Evolutionary conservation across 2,329 filamentous ascomycete genomes (phyloP).

Genomic region (Septoria petroselini): DNA sequence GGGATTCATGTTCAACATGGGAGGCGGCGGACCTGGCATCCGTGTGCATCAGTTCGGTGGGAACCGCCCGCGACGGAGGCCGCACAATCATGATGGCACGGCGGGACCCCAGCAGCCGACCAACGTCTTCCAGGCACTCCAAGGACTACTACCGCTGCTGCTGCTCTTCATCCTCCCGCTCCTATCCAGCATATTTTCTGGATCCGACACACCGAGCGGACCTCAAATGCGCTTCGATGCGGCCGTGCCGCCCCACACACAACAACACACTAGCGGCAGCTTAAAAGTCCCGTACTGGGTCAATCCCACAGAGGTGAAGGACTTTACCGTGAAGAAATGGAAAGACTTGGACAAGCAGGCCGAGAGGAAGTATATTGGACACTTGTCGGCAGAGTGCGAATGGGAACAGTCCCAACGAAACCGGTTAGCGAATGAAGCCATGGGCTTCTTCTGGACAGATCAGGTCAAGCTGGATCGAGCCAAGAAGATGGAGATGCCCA

Average conservation of each 20-base stretch:
- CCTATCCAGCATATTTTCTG: conserved; percentile 73
- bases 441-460: conserved; percentile 84
- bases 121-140: conserved; percentile 45
- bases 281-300: conserved; percentile 81
- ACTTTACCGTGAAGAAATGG: conserved; percentile 67
- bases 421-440: conserved; percentile 70
- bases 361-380: conserved; percentile 68
- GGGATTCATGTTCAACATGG: conserved; percentile 93
- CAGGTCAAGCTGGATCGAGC: conserved; percentile 74
- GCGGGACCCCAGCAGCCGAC: conserved; percentile 43
- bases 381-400: conserved; percentile 69
- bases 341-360: conserved; percentile 71
- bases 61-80: conserved; percentile 69
- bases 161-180: conserved; percentile 83
- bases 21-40: conserved; percentile 76
- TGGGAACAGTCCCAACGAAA: conserved; percentile 64
- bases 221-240: conserved; percentile 75
- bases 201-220: conserved; percentile 55
- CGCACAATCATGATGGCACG: conserved; percentile 55
- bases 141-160: conserved; percentile 69
- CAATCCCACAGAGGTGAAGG: conserved; percentile 71
- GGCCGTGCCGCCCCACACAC: conserved; percentile 67
- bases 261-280: conserved; percentile 66
- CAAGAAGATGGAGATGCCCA: conserved; percentile 57
- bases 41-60: conserved; percentile 96